Conservation (phyloP, 2,329 filamentous ascomycete species). For the Nemania sp. region DNA sequence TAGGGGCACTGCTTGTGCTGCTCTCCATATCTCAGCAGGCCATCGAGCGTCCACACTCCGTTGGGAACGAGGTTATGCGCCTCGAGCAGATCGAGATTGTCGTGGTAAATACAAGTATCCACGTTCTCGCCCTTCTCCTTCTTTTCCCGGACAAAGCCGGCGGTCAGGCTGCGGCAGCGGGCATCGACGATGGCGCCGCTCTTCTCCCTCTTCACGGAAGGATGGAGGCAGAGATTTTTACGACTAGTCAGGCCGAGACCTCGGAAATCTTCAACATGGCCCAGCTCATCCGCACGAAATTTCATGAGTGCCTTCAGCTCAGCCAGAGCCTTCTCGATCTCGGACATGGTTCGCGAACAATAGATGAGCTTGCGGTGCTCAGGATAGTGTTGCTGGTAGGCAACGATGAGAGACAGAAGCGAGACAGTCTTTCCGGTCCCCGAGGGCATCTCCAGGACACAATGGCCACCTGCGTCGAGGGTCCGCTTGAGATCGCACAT, state of each 20-base stretch:
- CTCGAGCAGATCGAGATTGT: conserved; percentile 94
- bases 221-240: conserved; percentile 96
- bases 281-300: conserved; percentile 87
- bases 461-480: conserved; percentile 91
- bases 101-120: conserved; percentile 92
- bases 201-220: conserved; percentile 94
- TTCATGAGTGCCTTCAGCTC: conserved; percentile 94
- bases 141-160: conserved; percentile 96
- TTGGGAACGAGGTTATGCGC: conserved; percentile 93
- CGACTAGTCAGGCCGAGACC: conserved; percentile 91
- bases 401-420: conserved; percentile 89
- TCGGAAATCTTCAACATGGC: conserved; percentile 87
- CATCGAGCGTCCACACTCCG: conserved; percentile 94
- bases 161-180: conserved; percentile 91
- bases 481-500: conserved; percentile 88
- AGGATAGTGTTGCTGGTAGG: conserved; percentile 92
- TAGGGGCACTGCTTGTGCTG: conserved; percentile 97
- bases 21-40: conserved; percentile 85
- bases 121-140: conserved; percentile 94
- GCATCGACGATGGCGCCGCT: conserved; percentile 93
- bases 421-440: conserved; percentile 98
- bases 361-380: conserved; percentile 97
- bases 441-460: conserved; percentile 97
- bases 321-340: conserved; percentile 95
- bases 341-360: conserved; percentile 99